Evolutionary conservation across 1,284 basidiomycete species (phyloP).

Genomic region (Fistulinella staudtii): DNA sequence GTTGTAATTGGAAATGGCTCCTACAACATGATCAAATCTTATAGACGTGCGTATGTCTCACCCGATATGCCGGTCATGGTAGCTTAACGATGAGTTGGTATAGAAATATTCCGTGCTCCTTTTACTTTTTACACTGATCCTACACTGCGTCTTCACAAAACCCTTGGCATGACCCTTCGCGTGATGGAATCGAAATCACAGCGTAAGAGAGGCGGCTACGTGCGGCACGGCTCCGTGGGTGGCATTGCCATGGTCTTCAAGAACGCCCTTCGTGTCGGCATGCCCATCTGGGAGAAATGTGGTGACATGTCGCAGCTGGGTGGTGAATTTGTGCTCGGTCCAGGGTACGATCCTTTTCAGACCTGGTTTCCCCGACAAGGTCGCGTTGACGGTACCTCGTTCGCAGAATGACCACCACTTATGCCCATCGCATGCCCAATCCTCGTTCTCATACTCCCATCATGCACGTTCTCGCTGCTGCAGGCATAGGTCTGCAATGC

Average conservation of each 20-base stretch:
- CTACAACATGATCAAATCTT: conserved; percentile 67
- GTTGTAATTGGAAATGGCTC: conserved; percentile 80
- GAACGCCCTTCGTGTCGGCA: conserved; percentile 61
- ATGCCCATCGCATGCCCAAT: conserved; percentile 71
- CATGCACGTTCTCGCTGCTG: conserved; percentile 57
- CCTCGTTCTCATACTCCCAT: conserved; percentile 70
- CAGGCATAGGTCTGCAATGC: conserved; percentile 40
- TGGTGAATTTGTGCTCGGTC: conserved; percentile 85
- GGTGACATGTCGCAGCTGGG: conserved; percentile 79
- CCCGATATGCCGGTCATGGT: neutral
- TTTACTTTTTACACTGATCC: conserved; percentile 81
- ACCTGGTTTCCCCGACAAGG: conserved; percentile 11
- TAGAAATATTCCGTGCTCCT: conserved; percentile 57
- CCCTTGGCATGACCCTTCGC: conserved; percentile 71
- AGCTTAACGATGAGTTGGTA: neutral
- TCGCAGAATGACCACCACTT: conserved; percentile 53
- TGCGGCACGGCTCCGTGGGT: conserved; percentile 57
- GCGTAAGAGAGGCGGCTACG: conserved; percentile 53
- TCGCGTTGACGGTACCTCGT: conserved; percentile 4
- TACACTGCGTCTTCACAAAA: conserved; percentile 59
- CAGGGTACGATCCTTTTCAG: conserved; percentile 46
- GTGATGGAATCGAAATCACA: conserved; percentile 36
- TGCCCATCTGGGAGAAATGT: conserved; percentile 77
- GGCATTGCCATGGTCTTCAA: conserved; percentile 68
- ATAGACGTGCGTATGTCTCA: conserved; percentile 46